phyloP scores from a whole-genome alignment of 179 eudicot species.

The Beta corolliflora region DNA sequence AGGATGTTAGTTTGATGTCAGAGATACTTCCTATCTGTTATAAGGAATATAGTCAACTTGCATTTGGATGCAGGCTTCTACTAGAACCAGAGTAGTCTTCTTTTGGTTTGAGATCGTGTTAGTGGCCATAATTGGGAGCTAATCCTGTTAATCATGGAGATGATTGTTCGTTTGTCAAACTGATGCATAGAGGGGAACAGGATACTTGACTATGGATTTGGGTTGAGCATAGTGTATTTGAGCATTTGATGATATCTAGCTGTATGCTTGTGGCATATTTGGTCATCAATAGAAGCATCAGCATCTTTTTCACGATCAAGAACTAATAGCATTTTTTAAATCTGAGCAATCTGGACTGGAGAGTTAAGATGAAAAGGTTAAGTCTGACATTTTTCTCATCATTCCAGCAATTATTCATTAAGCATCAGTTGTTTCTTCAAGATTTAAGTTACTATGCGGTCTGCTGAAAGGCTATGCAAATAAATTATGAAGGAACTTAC shows the following conservation, averaged over 20 bases:
- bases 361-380: neutral
- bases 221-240: neutral
- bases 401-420: neutral
- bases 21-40: neutral
- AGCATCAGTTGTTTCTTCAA: neutral
- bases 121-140: neutral
- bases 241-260: neutral
- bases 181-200: neutral
- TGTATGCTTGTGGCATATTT: neutral
- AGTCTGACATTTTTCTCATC: neutral
- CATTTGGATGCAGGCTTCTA: neutral
- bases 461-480: neutral
- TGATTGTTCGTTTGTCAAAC: neutral
- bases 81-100: neutral
- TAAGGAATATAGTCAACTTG: neutral
- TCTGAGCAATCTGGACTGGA: neutral
- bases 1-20: neutral
- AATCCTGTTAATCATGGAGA: neutral
- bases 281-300: neutral
- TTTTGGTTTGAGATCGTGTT: conserved; percentile 1
- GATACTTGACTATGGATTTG: neutral
- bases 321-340: neutral
- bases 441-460: neutral
- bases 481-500: neutral
- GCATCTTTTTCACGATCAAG: neutral